phyloP scores from a whole-genome alignment of 257 asterid genomes.

The Plantago major region DNA sequence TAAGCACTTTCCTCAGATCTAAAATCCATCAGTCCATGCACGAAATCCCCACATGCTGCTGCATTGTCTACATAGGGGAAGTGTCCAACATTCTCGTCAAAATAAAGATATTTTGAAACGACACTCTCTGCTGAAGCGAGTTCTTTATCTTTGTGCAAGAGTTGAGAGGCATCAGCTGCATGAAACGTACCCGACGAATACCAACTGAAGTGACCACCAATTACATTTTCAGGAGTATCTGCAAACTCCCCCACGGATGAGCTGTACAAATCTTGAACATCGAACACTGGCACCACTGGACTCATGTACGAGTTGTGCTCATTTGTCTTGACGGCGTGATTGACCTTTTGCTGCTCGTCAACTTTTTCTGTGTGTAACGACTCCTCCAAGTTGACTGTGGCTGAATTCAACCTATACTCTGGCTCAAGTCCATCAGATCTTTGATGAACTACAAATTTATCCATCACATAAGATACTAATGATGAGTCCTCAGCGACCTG shows the following conservation, averaged over 20 bases:
- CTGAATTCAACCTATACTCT: conserved; percentile 20
- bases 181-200: conserved; percentile 29
- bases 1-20: conserved; percentile 26
- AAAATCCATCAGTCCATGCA: conserved; percentile 28
- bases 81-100: conserved; percentile 30
- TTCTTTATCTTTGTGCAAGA: conserved; percentile 30
- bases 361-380: conserved; percentile 25
- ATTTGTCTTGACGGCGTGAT: conserved; percentile 19
- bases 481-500: conserved; percentile 77
- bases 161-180: conserved; percentile 31
- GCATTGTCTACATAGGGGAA: conserved; percentile 27
- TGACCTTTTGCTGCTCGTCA: conserved; percentile 30
- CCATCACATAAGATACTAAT: conserved; percentile 32
- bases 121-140: conserved; percentile 25
- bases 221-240: conserved; percentile 24
- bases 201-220: conserved; percentile 26
- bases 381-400: conserved; percentile 31
- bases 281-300: conserved; percentile 32
- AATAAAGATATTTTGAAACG: conserved; percentile 23
- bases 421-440: conserved; percentile 23
- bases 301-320: conserved; percentile 24
- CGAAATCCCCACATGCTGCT: conserved; percentile 22
- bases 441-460: conserved; percentile 33
- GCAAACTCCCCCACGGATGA: conserved; percentile 19
- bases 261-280: conserved; percentile 41